phyloP scores from a whole-genome alignment of 768 basidiomycete genomes.

The Collybia nuda region DNA sequence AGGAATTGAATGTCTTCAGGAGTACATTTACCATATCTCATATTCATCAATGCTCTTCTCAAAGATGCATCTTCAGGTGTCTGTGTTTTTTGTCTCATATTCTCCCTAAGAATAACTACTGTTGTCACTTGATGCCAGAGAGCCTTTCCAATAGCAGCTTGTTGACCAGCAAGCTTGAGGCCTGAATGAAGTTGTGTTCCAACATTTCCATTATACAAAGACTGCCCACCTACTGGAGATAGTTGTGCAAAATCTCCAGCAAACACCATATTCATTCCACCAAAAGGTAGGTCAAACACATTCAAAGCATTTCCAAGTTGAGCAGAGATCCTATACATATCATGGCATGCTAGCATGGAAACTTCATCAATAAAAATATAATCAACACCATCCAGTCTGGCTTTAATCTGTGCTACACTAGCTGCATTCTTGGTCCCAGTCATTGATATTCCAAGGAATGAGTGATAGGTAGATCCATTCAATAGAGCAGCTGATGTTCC shows the following conservation, averaged over 20 bases:
- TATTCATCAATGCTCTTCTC: too few species aligned
- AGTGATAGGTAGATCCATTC: constrained; percentile 36
- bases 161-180: too few species aligned
- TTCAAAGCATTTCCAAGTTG: constrained; percentile 16
- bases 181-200: constrained; percentile 2
- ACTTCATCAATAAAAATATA: constrained; percentile 43
- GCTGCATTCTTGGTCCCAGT: neutral
- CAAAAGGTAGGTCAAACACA: constrained; percentile 22
- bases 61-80: too few species aligned
- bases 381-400: constrained; percentile 25
- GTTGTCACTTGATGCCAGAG: constrained; percentile 29
- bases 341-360: constrained; percentile 34
- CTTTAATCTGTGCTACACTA: constrained; percentile 10
- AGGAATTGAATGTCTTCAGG: too few species aligned
- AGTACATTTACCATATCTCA: too few species aligned
- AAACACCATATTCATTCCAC: constrained; percentile 32
- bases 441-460: constrained; percentile 22
- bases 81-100: too few species aligned
- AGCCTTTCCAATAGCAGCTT: too few species aligned
- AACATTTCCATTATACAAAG: constrained; percentile 19
- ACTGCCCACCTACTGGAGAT: constrained; percentile 17
- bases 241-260: too few species aligned
- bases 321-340: constrained; percentile 25
- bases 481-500: too few species aligned
- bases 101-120: constrained; percentile 31